These are phyloP conservation scores for Sabuloglossum arenarium DNA, from an alignment of 495 filamentous ascomycete genomes.

Conservation along the genomic window DNA sequence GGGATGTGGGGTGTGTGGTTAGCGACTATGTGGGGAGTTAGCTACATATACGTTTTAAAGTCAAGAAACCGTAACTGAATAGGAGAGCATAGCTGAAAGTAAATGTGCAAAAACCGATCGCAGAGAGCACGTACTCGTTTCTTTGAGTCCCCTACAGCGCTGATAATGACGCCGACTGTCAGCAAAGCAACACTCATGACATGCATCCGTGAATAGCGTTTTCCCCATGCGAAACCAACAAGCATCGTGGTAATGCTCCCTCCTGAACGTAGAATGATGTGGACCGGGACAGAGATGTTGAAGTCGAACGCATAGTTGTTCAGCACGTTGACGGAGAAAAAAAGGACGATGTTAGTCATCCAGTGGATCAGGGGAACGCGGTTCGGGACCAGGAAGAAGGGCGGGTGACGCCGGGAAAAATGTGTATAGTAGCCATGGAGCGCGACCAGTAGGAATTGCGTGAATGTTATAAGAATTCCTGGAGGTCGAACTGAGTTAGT, in stretches of 20 bases:
- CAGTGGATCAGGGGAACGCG: conserved; percentile 71
- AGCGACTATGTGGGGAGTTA: conserved; percentile 4
- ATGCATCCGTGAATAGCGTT: conserved; percentile 62
- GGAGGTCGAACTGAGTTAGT: not conserved
- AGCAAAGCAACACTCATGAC: conserved; percentile 59
- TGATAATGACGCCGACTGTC: conserved; percentile 65
- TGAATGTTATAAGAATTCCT: conserved; percentile 84
- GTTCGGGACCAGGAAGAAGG: conserved; percentile 52
- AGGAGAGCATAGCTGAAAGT: no score
- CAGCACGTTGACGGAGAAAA: conserved; percentile 76
- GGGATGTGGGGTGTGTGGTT: conserved; percentile 11
- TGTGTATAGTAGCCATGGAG: conserved; percentile 46
- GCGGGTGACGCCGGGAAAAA: conserved; percentile 43
- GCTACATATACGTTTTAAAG: not conserved
- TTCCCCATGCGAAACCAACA: conserved; percentile 67
- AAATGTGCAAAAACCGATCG: no score
- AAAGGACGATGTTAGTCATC: conserved; percentile 73
- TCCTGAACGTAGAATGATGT: conserved; percentile 89
- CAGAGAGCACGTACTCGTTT: conserved; percentile 37
- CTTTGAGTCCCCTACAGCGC: conserved; percentile 72
- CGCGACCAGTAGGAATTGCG: conserved; percentile 76
- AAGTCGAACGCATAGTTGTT: conserved; percentile 98
- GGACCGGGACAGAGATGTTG: conserved; percentile 86
- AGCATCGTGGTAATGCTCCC: conserved; percentile 87
- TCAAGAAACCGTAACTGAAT: no score